Base-by-base conservation (phyloP, 257 asterid species). In the Forsythia viridissima region DNA sequence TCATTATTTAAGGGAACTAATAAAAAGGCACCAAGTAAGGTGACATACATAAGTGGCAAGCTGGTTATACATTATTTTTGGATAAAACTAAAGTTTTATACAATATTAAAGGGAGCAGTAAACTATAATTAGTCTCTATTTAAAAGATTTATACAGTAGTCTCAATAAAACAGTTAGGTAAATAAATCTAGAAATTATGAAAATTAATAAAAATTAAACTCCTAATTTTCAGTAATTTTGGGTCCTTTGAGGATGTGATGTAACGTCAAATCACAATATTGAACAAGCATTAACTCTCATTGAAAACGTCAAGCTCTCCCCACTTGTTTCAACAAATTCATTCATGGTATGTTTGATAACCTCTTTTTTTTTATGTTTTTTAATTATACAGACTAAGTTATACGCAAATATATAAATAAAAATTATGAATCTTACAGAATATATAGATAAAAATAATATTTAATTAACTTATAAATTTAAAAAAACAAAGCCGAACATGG, bases 21-120 rank as follows among this genome's bases (percentile, higher is more conserved):
- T 74, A 39, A 80, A 51, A 74, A 10, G 13, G 48, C 38, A 51
- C 36, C 83, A 80, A 36, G 5, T 66, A 46, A 39, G 79, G 43
- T 57, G 38, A 59, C 67, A 7, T 2, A n/a, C 71, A 68, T n/a
- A 74, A 6, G 21, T 63, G 16, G 40, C 40, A 63, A 63, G 12
- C 38, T 63, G 74, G 38, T 78, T 42, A 72, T 59, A 63, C 13
- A 44, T 61, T 40, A 63, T 44, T 36, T 68, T 69, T 16, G 13
- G 69, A 77, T 16, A 24, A 63, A 24, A 21, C 15, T 61, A 10
- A 61, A 16, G 6, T 4, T 61, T 61, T 21, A 30, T 61, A 8
- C 38, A 21, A 9, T 61, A 63, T 63, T 63, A 40, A 63, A 24
- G 30, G 70, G 30, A 63, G 40, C 40, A 63, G 16, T 63, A 2